phyloP scores from a whole-genome alignment of 805 yeast genomes.

The Saccharomyces paradoxus region DNA sequence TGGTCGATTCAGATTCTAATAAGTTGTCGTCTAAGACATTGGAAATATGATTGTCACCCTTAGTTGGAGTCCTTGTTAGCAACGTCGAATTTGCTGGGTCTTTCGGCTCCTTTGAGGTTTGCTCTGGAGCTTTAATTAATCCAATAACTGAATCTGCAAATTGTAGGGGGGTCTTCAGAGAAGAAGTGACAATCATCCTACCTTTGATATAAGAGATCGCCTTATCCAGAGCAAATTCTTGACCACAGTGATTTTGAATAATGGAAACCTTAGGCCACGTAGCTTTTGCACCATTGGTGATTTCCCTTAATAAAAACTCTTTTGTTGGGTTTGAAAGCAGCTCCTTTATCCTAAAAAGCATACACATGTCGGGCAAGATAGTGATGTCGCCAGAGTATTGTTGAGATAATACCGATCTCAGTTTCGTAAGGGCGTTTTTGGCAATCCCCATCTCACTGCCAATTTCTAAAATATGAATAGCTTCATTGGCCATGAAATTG shows the following conservation, averaged over 20 bases:
- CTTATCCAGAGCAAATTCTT: conserved; percentile 79
- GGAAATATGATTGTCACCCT: conserved; percentile 5
- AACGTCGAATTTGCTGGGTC: neutral
- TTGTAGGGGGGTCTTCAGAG: conserved; percentile 22
- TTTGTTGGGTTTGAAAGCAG: conserved; percentile 75
- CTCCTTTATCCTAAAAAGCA: conserved; percentile 47
- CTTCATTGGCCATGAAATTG: conserved; percentile 56
- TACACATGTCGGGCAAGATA: conserved; percentile 65
- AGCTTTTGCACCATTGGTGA: conserved; percentile 76
- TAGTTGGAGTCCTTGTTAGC: conserved; percentile 1
- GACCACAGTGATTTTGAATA: conserved; percentile 78
- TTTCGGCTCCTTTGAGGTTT: neutral
- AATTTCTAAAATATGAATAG: conserved; percentile 67
- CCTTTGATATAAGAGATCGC: conserved; percentile 61
- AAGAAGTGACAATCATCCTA: conserved; percentile 39
- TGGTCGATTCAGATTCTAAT: conserved; percentile 18
- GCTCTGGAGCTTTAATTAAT: conserved; percentile 14
- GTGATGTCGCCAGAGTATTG: conserved; percentile 90
- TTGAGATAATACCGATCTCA: conserved; percentile 70
- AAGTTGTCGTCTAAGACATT: conserved; percentile 26
- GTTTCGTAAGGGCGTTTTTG: conserved; percentile 60
- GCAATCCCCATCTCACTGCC: conserved; percentile 73
- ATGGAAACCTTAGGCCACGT: conserved; percentile 87
- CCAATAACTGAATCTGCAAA: conserved; percentile 18
- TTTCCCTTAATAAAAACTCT: conserved; percentile 52